Evolutionary conservation across 2,329 filamentous ascomycete species (phyloP).

Genomic region (Sporothrix mexicana): DNA sequence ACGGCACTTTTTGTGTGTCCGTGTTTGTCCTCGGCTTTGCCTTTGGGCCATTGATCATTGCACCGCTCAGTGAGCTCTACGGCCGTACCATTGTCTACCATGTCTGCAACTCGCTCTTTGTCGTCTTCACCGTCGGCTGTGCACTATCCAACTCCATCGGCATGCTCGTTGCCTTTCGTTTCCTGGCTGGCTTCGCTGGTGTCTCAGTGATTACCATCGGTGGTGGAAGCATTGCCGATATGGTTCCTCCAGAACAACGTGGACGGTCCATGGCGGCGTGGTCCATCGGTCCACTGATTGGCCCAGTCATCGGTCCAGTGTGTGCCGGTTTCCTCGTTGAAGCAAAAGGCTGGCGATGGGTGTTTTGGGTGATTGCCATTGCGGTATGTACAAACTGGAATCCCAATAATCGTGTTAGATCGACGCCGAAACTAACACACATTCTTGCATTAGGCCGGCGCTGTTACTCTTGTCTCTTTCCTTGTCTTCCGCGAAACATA

Average conservation of each 20-base stretch:
- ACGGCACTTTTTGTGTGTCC: conserved; percentile 61
- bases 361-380: conserved; percentile 54
- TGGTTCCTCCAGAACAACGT: conserved; percentile 62
- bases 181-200: conserved; percentile 71
- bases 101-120: conserved; percentile 67
- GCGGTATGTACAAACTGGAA: not conserved
- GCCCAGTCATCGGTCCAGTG: conserved; percentile 54
- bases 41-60: conserved; percentile 25
- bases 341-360: conserved; percentile 54
- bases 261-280: conserved; percentile 61
- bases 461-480: not conserved
- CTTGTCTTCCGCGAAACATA: conserved; percentile 9
- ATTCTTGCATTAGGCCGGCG: not conserved
- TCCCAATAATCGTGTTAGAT: not conserved
- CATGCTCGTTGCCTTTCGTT: conserved; percentile 70
- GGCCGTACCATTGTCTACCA: conserved; percentile 69
- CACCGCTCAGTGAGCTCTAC: conserved; percentile 31
- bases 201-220: conserved; percentile 73
- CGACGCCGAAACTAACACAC: not conserved
- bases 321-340: conserved; percentile 50
- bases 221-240: conserved; percentile 70
- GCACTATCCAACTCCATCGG: conserved; percentile 68
- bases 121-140: conserved; percentile 65
- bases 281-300: conserved; percentile 48
- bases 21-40: conserved; percentile 58